These are phyloP conservation scores for Lotus japonicus DNA, from an alignment of 306 rosid species.

Conservation along the genomic window DNA sequence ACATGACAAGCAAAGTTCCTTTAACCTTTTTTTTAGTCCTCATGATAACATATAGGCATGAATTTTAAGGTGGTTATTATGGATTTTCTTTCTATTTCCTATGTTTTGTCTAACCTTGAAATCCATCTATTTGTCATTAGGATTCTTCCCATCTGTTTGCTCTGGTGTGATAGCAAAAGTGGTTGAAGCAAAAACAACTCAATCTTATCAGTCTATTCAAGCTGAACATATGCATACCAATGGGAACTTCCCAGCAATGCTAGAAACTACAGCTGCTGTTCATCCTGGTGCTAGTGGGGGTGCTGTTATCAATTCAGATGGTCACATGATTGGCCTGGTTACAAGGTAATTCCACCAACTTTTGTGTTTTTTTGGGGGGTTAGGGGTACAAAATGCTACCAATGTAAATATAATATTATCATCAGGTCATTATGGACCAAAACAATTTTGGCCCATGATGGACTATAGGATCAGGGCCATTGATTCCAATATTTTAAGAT, in stretches of 20 bases:
- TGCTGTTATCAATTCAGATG: constrained; percentile 75
- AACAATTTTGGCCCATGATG: no score
- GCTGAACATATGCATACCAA: constrained; percentile 30
- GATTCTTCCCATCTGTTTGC: constrained; percentile 74
- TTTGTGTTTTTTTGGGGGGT: not conserved
- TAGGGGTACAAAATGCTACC: not conserved
- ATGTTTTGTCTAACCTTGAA: constrained; percentile 8
- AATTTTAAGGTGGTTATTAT: not conserved
- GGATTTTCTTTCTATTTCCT: not conserved
- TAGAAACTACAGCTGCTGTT: constrained; percentile 93
- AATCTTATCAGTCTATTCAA: constrained; percentile 39
- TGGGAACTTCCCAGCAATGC: constrained; percentile 61
- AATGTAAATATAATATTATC: no score
- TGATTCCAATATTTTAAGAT: no score
- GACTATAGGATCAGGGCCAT: no score
- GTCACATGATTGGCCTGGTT: constrained; percentile 90
- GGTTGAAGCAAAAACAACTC: constrained; percentile 56
- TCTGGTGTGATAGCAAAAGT: constrained; percentile 87
- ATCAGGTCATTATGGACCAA: no score
- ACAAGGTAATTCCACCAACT: constrained; percentile 53
- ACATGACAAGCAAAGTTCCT: not conserved
- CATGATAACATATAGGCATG: not conserved
- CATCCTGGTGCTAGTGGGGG: constrained; percentile 99
- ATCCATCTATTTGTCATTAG: constrained; percentile 29
- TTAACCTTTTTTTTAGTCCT: not conserved